A percentile compares a stretch with the other conserved stretches of the same genome.
Conservation (phyloP, 1,284 basidiomycete genomes). For the Rugosomyces carneus region DNA sequence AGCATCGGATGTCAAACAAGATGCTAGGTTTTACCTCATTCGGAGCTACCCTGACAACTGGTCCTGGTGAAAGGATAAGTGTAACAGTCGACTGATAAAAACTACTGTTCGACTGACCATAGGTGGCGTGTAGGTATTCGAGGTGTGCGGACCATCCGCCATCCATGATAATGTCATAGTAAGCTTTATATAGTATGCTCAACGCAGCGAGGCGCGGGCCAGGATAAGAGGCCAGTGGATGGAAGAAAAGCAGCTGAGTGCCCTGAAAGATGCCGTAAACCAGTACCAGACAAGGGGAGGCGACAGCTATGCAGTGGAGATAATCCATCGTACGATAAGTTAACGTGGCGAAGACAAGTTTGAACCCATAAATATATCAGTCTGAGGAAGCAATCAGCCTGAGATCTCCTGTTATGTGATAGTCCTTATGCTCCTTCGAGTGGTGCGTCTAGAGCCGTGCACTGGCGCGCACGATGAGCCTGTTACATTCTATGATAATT, state of each 20-base stretch:
- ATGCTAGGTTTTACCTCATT: constrained; percentile 22
- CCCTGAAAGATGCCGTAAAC: background rate
- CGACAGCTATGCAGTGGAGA: background rate
- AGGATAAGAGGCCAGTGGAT: background rate
- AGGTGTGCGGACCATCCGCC: constrained; percentile 29
- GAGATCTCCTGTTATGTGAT: background rate
- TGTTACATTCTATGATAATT: background rate
- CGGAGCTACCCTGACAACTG: constrained; percentile 27
- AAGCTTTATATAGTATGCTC: constrained; percentile 10
- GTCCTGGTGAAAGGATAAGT: constrained; percentile 15
- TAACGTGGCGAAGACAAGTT: background rate
- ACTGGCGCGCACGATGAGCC: background rate
- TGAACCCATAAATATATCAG: background rate
- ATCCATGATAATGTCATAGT: constrained; percentile 27
- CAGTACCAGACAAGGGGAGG: background rate
- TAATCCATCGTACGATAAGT: background rate
- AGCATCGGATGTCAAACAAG: background rate
- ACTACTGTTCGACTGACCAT: constrained; percentile 19
- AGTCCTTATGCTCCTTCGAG: constrained; percentile 1
- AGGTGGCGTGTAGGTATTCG: constrained; percentile 23
- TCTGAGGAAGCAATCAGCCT: background rate
- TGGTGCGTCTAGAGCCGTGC: background rate
- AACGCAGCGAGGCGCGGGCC: background rate
- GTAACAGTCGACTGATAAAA: background rate
- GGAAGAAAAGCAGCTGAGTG: background rate